Evolutionary conservation across 305 asterid genomes (phyloP), one percentile per base, ranked within the genome.

Genomic region (Fraxinus floribunda): DNA sequence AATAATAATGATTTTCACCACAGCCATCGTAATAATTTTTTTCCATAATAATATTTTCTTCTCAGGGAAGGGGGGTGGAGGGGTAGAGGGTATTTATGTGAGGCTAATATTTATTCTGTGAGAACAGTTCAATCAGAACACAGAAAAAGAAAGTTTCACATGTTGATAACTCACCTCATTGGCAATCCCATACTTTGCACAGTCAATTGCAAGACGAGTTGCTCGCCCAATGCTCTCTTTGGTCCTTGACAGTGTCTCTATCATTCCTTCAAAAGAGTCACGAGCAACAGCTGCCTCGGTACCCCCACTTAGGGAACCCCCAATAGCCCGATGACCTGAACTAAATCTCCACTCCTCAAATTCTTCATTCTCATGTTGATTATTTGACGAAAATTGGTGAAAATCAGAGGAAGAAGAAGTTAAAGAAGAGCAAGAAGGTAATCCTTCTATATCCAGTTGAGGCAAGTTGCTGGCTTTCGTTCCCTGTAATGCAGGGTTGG

Each of bases 271-370:
- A 87, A 95, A 95, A 71, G 98, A 94, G 88, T 95, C 98, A 84
- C 98, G 98, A 85, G 98, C 94, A 89, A 94, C 97, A 88, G 97
- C 95, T 74, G 98, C 98, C 90, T 95, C 98, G 75, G 97, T 95
- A 81, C 89, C 92, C 73, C 97, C 97, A 83, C 98, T 95, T 85
- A 95, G 90, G 15, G 95, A 91, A 78, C 91, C 91, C 84, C 89
- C 94, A 82, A 92, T 84, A 64, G 88, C 86, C 84, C 83, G 89
- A 87, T 87, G 89, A 32, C 92, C 97, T 22, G 97, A 92, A 83
- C 93, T 90, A 55, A 83, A 86, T 88, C 93, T 90, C 87, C 90
- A 89, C 87, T 95, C 97, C 84, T 88, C 94, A 70, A 76, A 78
- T 78, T 94, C 95, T 78, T 91, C 98, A 78, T 79, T 88, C 73